Evolutionary conservation across 176 grass and related monocot genomes (phyloP).

Genomic region (Tillandsia fasciculata): DNA sequence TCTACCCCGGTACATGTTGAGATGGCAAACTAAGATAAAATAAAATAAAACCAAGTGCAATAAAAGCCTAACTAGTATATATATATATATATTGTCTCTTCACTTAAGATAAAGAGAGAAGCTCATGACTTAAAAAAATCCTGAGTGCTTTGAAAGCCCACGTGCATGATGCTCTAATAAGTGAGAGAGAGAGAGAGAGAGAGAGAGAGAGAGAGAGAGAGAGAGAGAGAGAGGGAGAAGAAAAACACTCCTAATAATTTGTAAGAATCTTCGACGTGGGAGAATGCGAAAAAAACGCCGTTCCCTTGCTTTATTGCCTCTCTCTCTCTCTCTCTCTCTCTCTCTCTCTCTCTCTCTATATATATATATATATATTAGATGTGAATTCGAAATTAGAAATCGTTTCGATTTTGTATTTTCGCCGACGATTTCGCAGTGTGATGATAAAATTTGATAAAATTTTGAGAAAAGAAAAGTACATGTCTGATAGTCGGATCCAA

Average conservation of each 20-base stretch:
- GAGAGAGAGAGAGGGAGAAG: constrained; percentile 8
- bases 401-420: too few relatives aligned
- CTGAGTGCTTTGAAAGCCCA: constrained; percentile 52
- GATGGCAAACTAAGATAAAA: neutral
- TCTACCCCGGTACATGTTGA: neutral
- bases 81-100: neutral
- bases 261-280: constrained; percentile 23
- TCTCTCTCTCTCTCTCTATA: too few relatives aligned
- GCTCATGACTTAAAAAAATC: neutral
- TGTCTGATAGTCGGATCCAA: too few relatives aligned
- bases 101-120: neutral
- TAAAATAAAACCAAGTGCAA: neutral
- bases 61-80: neutral
- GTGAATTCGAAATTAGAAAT: too few relatives aligned
- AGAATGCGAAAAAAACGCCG: constrained; percentile 7
- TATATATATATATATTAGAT: too few relatives aligned
- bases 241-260: constrained; percentile 3
- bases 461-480: too few relatives aligned
- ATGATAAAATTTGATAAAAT: too few relatives aligned
- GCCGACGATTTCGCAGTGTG: too few relatives aligned
- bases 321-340: neutral
- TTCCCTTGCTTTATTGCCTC: neutral
- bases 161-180: constrained; percentile 27
- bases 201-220: constrained; percentile 13
- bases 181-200: constrained; percentile 10